Base-by-base conservation (phyloP, 148 eudicot genomes). In the Polygonum aviculare region DNA sequence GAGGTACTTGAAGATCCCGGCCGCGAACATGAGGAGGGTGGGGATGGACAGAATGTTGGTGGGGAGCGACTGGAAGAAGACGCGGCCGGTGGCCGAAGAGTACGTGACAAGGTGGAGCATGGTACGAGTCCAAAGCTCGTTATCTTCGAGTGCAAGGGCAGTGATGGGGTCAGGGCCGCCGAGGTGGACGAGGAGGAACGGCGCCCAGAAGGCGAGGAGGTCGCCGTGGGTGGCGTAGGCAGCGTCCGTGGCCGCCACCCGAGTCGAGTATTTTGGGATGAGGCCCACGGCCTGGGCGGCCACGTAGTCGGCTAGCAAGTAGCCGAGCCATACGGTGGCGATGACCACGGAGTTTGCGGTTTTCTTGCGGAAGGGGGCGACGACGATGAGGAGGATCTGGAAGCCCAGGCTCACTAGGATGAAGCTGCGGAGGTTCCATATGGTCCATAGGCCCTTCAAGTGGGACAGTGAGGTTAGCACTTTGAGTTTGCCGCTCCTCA, bases 111-210 rank as follows among this genome's bases (percentile, higher is more conserved):
- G 59, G 3, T 77, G 81, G 9, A 83, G 84, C 22, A 75, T 9
- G 76, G 79, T 82, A 33, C 88, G 77, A 3, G 63, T 80, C 88
- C 92, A 83, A 7, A 86, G 80, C 81, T 86, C 87, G 9, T 81
- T 74, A 60, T 81, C 83, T 55, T 77, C 77, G 55, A 80, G 57
- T 0, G 72, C 69, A 10, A 77, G 49, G 48, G 80, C 80, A 0
- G 83, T 77, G 51, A 81, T 80, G 5, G 77, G 76, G 77, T 80
- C 83, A 0, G 77, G 83, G 2, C 83, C 80, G 52, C 82, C 79
- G 4, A 80, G 74, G 49, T 80, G 82, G 44, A 73, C 45, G 7
- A 76, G 52, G 12, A 77, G 49, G 52, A 77, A 80, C 5, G 83
- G 77, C 0, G 80, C 77, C 79, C 83, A 81, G 40, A 81, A 74